phyloP scores from a whole-genome alignment of 805 yeast species.

The Metschnikowia proteae region DNA sequence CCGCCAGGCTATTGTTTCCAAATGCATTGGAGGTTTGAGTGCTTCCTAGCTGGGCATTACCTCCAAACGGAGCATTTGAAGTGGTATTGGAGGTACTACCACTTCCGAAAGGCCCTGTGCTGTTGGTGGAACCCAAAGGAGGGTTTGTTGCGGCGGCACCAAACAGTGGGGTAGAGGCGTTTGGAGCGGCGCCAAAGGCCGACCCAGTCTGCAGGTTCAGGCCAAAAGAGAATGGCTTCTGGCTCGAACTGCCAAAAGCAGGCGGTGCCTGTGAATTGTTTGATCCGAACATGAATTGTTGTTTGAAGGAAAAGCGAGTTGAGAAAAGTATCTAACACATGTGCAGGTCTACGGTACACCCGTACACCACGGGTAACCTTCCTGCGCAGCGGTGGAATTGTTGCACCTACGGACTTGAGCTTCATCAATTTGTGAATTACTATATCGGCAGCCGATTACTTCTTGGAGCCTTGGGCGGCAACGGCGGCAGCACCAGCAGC shows the following conservation, averaged over 20 bases:
- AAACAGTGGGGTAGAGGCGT: background rate
- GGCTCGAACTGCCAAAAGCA: background rate
- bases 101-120: too few relatives aligned
- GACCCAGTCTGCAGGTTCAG: constrained; percentile 3
- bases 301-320: background rate
- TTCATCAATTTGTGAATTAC: background rate
- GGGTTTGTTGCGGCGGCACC: too few relatives aligned
- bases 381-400: too few relatives aligned
- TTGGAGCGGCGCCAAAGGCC: constrained; percentile 6
- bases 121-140: background rate
- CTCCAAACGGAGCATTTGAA: background rate
- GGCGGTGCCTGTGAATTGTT: constrained; percentile 2
- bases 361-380: background rate
- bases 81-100: background rate
- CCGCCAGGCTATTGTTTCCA: background rate
- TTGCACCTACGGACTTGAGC: too few relatives aligned
- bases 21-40: background rate
- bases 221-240: background rate
- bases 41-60: background rate
- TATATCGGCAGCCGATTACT: constrained; percentile 10
- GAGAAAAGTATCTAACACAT: background rate
- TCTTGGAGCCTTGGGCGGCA: constrained; percentile 82
- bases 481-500: constrained; percentile 99
- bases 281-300: constrained; percentile 10
- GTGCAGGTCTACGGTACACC: background rate